phyloP scores from a whole-genome alignment of 345 rosid species.

The Alliaria petiolata region DNA sequence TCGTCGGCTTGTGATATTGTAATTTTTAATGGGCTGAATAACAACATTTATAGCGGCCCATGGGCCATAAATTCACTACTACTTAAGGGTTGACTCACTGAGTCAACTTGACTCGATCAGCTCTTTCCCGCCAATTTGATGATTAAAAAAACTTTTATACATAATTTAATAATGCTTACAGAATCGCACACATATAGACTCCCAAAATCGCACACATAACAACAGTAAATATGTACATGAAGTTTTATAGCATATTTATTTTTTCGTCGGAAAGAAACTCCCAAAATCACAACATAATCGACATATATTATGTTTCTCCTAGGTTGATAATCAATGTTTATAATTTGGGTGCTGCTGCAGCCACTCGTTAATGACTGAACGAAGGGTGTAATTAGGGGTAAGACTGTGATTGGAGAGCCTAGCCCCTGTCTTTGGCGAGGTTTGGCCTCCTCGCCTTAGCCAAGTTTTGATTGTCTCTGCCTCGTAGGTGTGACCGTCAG shows the following conservation, averaged over 20 bases:
- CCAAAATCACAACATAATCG: not conserved
- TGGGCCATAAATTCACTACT: not conserved
- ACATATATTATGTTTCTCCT: not conserved
- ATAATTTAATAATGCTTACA: not conserved
- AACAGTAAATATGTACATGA: not conserved
- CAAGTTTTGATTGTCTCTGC: constrained; percentile 44
- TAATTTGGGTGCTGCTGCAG: constrained; percentile 22
- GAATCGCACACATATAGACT: not conserved
- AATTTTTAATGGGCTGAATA: not conserved
- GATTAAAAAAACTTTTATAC: too few relatives aligned
- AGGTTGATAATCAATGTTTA: not conserved
- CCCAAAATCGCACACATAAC: too few relatives aligned
- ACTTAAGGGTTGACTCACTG: not conserved
- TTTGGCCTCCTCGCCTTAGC: constrained; percentile 42
- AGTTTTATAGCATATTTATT: not conserved
- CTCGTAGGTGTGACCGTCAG: constrained; percentile 77
- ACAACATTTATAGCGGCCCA: not conserved
- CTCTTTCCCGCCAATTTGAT: not conserved
- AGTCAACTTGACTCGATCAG: too few relatives aligned
- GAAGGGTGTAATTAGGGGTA: constrained; percentile 54
- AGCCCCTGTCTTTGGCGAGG: constrained; percentile 55
- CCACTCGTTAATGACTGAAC: constrained; percentile 64
- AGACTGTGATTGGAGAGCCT: constrained; percentile 39
- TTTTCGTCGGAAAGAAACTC: not conserved
- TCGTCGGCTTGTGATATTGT: not conserved